These are phyloP conservation scores for Paramecium sexaurelia DNA, from an alignment of 73 alveolate genomes.

Conservation along the genomic window DNA sequence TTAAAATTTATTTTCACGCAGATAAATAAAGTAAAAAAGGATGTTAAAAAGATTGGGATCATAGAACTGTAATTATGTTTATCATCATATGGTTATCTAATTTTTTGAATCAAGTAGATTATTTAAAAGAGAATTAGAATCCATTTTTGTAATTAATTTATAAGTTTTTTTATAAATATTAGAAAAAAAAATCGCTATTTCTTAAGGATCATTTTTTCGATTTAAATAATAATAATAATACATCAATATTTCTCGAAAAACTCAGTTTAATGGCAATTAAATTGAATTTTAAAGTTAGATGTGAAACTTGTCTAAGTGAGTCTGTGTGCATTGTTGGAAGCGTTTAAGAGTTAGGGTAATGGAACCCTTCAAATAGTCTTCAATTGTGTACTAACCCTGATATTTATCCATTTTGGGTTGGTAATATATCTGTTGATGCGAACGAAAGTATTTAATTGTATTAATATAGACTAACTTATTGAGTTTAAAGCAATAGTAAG, in stretches of 20 bases:
- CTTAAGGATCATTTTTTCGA: not conserved
- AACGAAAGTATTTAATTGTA: not conserved
- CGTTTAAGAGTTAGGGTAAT: slow-evolving; percentile 3
- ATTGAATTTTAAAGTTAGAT: slow-evolving; percentile 39
- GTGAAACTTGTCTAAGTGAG: slow-evolving; percentile 23
- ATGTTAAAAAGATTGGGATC: not conserved
- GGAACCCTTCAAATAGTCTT: slow-evolving; percentile 14
- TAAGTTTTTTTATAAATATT: not conserved
- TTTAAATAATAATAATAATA: not conserved
- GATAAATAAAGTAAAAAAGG: not conserved
- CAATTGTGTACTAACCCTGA: not conserved
- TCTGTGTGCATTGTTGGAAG: slow-evolving; percentile 8
- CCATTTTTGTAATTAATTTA: not conserved
- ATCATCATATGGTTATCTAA: no score
- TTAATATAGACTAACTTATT: not conserved
- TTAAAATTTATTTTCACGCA: no score
- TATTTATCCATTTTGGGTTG: slow-evolving; percentile 45
- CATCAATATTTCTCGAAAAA: slow-evolving; percentile 9
- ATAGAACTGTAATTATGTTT: no score
- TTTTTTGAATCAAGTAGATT: not conserved
- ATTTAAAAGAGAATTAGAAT: not conserved
- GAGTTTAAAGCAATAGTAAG: not conserved
- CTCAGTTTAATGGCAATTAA: slow-evolving; percentile 39
- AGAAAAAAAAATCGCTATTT: not conserved
- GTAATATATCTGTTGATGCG: not conserved